phyloP scores from a whole-genome alignment of 140 eudicot species.

The Cichorium intybus region DNA sequence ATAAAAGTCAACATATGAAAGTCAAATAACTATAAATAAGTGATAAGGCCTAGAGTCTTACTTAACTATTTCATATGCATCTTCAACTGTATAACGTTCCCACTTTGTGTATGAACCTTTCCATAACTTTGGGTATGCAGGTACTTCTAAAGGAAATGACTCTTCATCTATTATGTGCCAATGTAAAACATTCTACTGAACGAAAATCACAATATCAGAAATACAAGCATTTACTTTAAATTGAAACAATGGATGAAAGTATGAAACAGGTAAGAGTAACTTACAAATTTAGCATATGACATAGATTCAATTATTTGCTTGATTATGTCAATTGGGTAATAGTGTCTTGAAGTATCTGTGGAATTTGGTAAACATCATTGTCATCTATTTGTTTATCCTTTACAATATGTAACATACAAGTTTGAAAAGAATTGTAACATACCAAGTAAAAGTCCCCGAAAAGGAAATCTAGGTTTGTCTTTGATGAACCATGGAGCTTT shows the following conservation, averaged over 20 bases:
- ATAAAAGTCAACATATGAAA: background rate
- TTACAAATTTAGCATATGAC: constrained; percentile 97
- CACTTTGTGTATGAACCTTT: constrained; percentile 90
- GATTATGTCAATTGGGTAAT: constrained; percentile 69
- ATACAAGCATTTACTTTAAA: constrained; percentile 14
- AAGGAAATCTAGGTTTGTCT: constrained; percentile 85
- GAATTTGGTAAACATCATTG: constrained; percentile 13
- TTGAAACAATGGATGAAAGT: too few relatives aligned
- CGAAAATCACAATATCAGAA: constrained; percentile 44
- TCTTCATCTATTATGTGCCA: constrained; percentile 98
- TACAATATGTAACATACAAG: background rate
- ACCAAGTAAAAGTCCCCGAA: constrained; percentile 97
- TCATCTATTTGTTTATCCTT: background rate
- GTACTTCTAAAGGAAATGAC: constrained; percentile 96
- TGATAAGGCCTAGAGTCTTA: constrained; percentile 28
- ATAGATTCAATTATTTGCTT: constrained; percentile 93
- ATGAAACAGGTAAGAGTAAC: constrained; percentile 23
- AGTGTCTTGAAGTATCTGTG: constrained; percentile 96
- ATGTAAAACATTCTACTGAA: constrained; percentile 98
- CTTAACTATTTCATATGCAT: constrained; percentile 88
- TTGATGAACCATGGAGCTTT: constrained; percentile 93
- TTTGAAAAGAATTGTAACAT: constrained; percentile 18
- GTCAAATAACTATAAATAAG: background rate
- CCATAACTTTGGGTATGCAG: constrained; percentile 88
- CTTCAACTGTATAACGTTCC: constrained; percentile 95